Conservation (phyloP, 805 yeast species). For the Starmera caribaea region DNA sequence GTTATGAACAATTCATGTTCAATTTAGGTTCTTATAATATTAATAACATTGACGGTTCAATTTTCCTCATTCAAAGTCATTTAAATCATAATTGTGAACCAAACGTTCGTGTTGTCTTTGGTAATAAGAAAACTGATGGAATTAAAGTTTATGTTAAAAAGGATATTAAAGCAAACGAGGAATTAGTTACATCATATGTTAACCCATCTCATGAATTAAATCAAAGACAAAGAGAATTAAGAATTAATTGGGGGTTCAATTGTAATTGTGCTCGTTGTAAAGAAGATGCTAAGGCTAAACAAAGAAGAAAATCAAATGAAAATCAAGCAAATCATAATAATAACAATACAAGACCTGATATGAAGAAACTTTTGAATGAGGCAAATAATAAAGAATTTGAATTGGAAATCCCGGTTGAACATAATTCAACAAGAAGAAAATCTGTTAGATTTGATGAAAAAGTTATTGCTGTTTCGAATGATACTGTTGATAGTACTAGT, state of each 20-base stretch:
- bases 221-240: conserved; percentile 52
- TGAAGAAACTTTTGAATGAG: conserved; percentile 37
- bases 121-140: conserved; percentile 36
- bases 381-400: conserved; percentile 37
- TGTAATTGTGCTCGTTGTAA: conserved; percentile 63
- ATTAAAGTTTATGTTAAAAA: conserved; percentile 51
- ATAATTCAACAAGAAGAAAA: conserved; percentile 38
- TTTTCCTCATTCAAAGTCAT: conserved; percentile 57
- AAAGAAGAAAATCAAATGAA: conserved; percentile 35
- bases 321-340: conserved; percentile 8
- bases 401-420: conserved; percentile 31
- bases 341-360: conserved; percentile 16
- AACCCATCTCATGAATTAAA: conserved; percentile 53
- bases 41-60: conserved; percentile 57
- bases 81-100: conserved; percentile 74
- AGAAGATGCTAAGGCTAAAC: conserved; percentile 35
- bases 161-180: conserved; percentile 54
- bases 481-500: too few relatives aligned
- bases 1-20: conserved; percentile 45
- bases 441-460: conserved; percentile 59
- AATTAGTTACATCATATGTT: conserved; percentile 60
- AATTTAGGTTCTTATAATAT: conserved; percentile 68
- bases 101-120: conserved; percentile 44
- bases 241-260: conserved; percentile 73
- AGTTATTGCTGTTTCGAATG: conserved; percentile 35